Evolutionary conservation across 2,329 filamentous ascomycete species (phyloP).

Genomic region (Ophiostoma tasmaniense): DNA sequence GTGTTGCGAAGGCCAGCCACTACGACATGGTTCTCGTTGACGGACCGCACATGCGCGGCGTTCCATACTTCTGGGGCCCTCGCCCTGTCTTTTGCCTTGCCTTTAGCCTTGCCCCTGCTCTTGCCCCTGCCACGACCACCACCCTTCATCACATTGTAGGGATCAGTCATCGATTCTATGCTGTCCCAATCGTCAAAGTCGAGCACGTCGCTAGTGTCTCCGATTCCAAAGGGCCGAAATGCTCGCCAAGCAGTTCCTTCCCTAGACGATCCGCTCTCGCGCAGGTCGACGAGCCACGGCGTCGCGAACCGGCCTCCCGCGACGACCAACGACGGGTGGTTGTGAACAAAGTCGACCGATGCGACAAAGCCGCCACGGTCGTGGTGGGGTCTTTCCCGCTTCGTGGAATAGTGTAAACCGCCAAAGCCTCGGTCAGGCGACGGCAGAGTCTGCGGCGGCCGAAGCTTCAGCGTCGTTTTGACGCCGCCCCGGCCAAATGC

Average conservation of each 20-base stretch:
- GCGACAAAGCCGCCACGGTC: background rate
- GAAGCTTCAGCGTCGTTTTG: background rate
- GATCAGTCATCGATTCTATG: too few species aligned
- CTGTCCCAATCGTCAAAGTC: background rate
- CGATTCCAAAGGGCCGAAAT: conserved; percentile 9
- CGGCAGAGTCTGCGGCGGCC: background rate
- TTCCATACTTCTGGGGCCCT: background rate
- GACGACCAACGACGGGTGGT: conserved; percentile 37
- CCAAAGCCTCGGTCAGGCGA: background rate
- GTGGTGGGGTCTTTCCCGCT: background rate
- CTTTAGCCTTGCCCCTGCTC: background rate
- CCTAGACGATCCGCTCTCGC: conserved; percentile 23
- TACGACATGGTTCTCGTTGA: conserved; percentile 43
- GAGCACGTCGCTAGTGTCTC: background rate
- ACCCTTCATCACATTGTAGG: too few species aligned
- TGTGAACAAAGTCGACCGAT: conserved; percentile 18
- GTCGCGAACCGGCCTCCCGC: conserved; percentile 41
- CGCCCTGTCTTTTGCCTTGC: background rate
- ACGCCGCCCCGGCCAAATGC: background rate
- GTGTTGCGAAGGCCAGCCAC: conserved; percentile 41
- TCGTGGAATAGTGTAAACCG: background rate
- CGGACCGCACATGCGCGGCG: conserved; percentile 39
- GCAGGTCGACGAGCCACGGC: conserved; percentile 40
- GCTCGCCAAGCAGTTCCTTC: background rate
- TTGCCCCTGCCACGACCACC: background rate